Base-by-base conservation (phyloP, 1,284 basidiomycete genomes). In the Moesziomyces sp. region DNA sequence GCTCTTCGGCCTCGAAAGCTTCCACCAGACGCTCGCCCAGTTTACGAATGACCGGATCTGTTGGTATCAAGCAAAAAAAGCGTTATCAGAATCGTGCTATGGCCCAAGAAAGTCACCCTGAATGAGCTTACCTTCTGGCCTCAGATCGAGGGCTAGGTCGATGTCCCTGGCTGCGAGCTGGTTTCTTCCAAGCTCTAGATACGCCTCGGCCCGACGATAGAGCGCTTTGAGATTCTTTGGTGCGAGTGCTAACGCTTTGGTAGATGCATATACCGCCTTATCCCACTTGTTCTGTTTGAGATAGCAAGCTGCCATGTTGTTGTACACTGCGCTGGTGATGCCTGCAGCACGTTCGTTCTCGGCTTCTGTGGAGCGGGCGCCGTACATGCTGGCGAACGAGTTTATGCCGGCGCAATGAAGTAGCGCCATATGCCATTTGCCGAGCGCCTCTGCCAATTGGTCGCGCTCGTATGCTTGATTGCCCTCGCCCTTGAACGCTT, bases 241-340 rank as follows among this genome's bases (percentile, higher is more conserved):
- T 7, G 57, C 49, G 5, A 67, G 40, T 2, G 58, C 57, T 19
- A 77, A 46, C 26, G 73, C 65, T 43, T 77, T 77, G 8, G 62
- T 44, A 9, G 67, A 35, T 18, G 62, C 62, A 24, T 62, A 67
- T 10, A 76, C 48, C 21, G 66, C 71, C 42, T 71, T 70, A 4
- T 74, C 71, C 65, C 67, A 74, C 40, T 59, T 61, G n/a, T 19
- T 14, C 19, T 73, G 70, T 4, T 52, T 47, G 3, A 74, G 47
- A 53, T 76, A 76, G 54, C 69, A 76, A 1, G 66, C 74, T 35
- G 74, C 66, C 58, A 74, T 58, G 56, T 76, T 76, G 50, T 67
- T 70, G 51, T 65, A 68, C 19, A 76, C 60, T 2, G 74, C 63
- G n/a, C 54, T 58, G 11, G 74, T 61, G 46, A 68, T 57, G 1